These are phyloP conservation scores for Lophium mytilinum DNA, from an alignment of 495 filamentous ascomycete genomes.

Conservation along the genomic window DNA sequence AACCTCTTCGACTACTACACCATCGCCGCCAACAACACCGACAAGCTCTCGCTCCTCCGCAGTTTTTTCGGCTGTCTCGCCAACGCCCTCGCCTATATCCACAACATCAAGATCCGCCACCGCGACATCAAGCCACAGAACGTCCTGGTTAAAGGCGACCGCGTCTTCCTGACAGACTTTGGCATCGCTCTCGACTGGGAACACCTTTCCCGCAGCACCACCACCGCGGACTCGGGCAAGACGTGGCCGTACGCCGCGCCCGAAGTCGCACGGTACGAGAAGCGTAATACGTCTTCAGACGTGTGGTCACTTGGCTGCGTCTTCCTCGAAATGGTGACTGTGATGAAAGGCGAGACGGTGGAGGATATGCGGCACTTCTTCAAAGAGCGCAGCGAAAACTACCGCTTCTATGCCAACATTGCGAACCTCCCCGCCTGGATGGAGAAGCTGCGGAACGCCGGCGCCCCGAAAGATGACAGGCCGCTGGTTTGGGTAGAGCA, in stretches of 20 bases:
- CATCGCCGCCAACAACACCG: not conserved
- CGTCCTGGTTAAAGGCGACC: slow-evolving; percentile 3
- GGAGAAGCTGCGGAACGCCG: not conserved
- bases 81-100: not conserved
- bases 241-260: slow-evolving; percentile 3
- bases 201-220: not conserved
- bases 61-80: slow-evolving; percentile 7
- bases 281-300: slow-evolving; percentile 2
- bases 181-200: slow-evolving; percentile 7
- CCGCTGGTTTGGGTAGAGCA: not conserved
- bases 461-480: not conserved
- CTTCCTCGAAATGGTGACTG: not conserved
- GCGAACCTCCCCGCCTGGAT: not conserved
- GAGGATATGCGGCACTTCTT: not conserved
- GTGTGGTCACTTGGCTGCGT: too few relatives aligned
- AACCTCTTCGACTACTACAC: slow-evolving; percentile 3
- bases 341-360: not conserved
- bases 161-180: slow-evolving; percentile 5
- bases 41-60: not conserved
- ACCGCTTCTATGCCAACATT: slow-evolving; percentile 2
- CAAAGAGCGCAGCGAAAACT: not conserved
- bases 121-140: slow-evolving; percentile 11
- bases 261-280: slow-evolving; percentile 4
- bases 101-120: slow-evolving; percentile 5
- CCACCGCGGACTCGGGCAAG: not conserved